Conservation (phyloP, 2,329 filamentous ascomycete genomes). For the Aspergillus alliaceus region DNA sequence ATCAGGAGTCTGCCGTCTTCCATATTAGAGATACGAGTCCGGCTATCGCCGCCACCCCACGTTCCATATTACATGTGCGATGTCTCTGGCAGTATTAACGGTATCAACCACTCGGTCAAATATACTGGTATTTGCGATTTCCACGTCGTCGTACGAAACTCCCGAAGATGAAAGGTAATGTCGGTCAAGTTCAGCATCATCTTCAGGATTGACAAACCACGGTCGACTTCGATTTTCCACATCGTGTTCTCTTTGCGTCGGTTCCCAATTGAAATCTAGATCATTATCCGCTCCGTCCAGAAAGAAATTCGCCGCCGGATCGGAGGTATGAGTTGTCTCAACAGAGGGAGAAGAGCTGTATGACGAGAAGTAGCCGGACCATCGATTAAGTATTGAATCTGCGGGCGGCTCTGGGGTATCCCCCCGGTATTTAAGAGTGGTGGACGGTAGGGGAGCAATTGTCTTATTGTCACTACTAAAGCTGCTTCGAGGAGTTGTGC, state of each 20-base stretch:
- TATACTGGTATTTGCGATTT: slow-evolving; percentile 62
- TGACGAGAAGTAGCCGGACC: slow-evolving; percentile 45
- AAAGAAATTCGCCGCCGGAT: slow-evolving; percentile 64
- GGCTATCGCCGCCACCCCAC: slow-evolving; percentile 60
- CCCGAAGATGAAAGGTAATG: slow-evolving; percentile 77
- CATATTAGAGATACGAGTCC: not conserved
- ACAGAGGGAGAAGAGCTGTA: slow-evolving; percentile 70
- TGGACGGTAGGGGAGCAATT: slow-evolving; percentile 84
- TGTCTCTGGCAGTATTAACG: slow-evolving; percentile 64
- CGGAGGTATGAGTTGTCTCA: slow-evolving; percentile 74
- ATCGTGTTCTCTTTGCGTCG: slow-evolving; percentile 22
- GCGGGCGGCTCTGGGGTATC: slow-evolving; percentile 66
- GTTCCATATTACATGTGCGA: slow-evolving; percentile 67
- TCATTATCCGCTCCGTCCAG: slow-evolving; percentile 60
- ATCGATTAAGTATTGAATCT: slow-evolving; percentile 30
- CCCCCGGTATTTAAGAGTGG: slow-evolving; percentile 79
- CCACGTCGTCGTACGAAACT: slow-evolving; percentile 81
- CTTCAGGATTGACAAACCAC: slow-evolving; percentile 35
- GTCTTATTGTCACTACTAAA: slow-evolving; percentile 71
- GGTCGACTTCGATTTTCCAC: slow-evolving; percentile 20
- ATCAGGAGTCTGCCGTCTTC: not conserved
- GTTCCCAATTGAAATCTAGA: slow-evolving; percentile 47
- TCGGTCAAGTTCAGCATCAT: slow-evolving; percentile 57
- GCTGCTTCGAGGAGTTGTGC: slow-evolving; percentile 53
- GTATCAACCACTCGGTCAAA: slow-evolving; percentile 81